Conservation (phyloP, 495 filamentous ascomycete genomes). For the Aspergillus sclerotioniger region DNA sequence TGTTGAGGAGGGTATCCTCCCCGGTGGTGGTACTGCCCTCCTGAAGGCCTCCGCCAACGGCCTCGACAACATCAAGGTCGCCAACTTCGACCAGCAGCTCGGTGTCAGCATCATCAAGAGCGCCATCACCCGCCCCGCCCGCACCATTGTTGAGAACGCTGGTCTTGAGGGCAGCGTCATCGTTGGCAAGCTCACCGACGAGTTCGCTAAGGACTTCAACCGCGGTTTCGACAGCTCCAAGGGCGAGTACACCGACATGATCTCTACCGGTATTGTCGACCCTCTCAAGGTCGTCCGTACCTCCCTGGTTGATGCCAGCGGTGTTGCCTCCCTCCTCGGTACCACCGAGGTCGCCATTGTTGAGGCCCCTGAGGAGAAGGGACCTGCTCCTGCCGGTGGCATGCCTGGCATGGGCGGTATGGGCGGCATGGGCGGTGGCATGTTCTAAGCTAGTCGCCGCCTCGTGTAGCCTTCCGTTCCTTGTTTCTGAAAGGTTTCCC, state of each 20-base stretch:
- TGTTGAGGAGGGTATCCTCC: slow-evolving; percentile 97
- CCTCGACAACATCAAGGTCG: slow-evolving; percentile 72
- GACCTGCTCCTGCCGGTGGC: slow-evolving; percentile 51
- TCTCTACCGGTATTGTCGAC: slow-evolving; percentile 91
- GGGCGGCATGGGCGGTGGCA: slow-evolving; percentile 58
- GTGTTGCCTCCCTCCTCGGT: slow-evolving; percentile 94
- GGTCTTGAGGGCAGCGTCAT: slow-evolving; percentile 93
- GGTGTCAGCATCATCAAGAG: slow-evolving; percentile 96
- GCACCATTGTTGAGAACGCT: slow-evolving; percentile 96
- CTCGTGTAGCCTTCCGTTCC: slow-evolving; percentile 13
- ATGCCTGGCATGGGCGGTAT: slow-evolving; percentile 70
- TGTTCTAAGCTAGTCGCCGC: slow-evolving; percentile 41
- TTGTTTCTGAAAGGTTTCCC: slow-evolving; percentile 26
- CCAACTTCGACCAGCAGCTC: slow-evolving; percentile 99
- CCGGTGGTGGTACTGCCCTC: slow-evolving; percentile 95
- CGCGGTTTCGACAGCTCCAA: slow-evolving; percentile 94
- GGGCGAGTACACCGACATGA: slow-evolving; percentile 99
- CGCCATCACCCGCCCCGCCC: slow-evolving; percentile 91
- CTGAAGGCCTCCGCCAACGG: slow-evolving; percentile 95
- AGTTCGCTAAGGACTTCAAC: slow-evolving; percentile 92
- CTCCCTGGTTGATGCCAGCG: slow-evolving; percentile 87
- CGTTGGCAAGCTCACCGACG: slow-evolving; percentile 96
- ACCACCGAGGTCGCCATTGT: slow-evolving; percentile 98
- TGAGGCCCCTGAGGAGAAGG: slow-evolving; percentile 93
- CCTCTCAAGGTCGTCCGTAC: slow-evolving; percentile 99